A percentile compares a stretch with the other conserved stretches of the same genome.
Conservation (phyloP, 495 filamentous ascomycete species). For the Aspergillus steynii region DNA sequence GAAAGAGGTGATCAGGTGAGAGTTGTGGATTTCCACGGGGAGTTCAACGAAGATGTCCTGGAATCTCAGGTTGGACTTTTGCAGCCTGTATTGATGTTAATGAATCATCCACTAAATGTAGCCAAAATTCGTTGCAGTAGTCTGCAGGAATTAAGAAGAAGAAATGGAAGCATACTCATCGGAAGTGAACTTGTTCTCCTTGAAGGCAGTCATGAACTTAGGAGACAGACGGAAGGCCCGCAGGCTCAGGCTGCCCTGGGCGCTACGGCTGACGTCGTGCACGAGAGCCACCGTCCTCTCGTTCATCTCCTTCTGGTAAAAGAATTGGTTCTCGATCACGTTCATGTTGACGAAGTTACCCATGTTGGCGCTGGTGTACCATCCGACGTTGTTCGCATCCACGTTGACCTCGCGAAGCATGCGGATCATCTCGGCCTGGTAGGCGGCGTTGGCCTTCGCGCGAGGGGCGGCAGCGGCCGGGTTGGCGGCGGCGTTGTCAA, state of each 20-base stretch:
- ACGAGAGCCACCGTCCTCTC: constrained; percentile 92
- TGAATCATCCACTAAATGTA: no score
- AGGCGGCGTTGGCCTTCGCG: constrained; percentile 81
- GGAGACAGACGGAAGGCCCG: constrained; percentile 88
- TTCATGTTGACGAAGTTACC: constrained; percentile 94
- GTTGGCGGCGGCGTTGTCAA: constrained; percentile 71
- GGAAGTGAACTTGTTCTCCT: constrained; percentile 94
- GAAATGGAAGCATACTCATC: constrained; percentile 66
- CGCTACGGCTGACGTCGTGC: constrained; percentile 91
- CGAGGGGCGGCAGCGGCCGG: constrained; percentile 86
- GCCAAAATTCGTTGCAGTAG: no score
- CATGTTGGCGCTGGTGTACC: constrained; percentile 98
- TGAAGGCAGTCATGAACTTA: constrained; percentile 87
- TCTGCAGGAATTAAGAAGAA: not conserved
- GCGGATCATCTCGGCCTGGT: constrained; percentile 97
- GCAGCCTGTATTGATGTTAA: constrained; percentile 56
- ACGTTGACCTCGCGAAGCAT: constrained; percentile 96
- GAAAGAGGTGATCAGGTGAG: constrained; percentile 92
- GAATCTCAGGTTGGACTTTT: constrained; percentile 90
- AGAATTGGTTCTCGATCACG: constrained; percentile 97
- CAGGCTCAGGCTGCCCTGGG: constrained; percentile 85
- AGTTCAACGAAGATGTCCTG: constrained; percentile 92
- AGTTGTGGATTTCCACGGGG: constrained; percentile 92
- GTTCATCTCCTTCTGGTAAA: constrained; percentile 92
- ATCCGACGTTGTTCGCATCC: constrained; percentile 96